These are phyloP conservation scores for Circinella umbellata DNA, from an alignment of 371 early-diverging fungal genomes.

Conservation along the genomic window DNA sequence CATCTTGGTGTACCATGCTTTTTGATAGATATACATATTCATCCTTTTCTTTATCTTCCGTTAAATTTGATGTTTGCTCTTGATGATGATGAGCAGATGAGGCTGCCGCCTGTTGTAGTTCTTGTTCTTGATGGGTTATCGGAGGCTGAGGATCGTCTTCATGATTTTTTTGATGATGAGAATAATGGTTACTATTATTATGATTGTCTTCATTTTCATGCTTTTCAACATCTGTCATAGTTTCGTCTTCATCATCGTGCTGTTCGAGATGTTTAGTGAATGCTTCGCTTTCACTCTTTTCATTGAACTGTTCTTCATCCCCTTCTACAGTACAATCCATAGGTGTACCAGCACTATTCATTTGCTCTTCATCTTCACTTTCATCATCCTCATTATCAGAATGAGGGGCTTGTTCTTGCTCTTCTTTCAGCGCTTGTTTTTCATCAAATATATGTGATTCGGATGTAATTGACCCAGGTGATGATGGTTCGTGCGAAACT, in stretches of 20 bases:
- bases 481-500: constrained; percentile 11
- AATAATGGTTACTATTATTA: not conserved
- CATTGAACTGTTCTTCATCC: constrained; percentile 10
- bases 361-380: constrained; percentile 16
- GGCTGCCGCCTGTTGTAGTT: not conserved
- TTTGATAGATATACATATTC: constrained; percentile 28
- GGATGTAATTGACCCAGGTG: not conserved
- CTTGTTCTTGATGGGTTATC: constrained; percentile 9
- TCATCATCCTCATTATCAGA: constrained; percentile 9
- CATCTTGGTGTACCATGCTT: constrained; percentile 25
- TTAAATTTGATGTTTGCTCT: constrained; percentile 1
- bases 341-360: constrained; percentile 23
- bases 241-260: constrained; percentile 25
- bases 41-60: constrained; percentile 23
- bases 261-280: not conserved
- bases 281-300: constrained; percentile 9
- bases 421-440: not conserved
- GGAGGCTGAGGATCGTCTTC: constrained; percentile 6
- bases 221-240: constrained; percentile 26
- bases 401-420: not conserved
- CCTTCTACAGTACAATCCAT: constrained; percentile 29
- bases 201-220: not conserved
- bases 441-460: constrained; percentile 6
- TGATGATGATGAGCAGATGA: not conserved
- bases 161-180: not conserved